These are phyloP conservation scores for Rosa multiflora DNA, from an alignment of 306 rosid genomes.

Conservation along the genomic window DNA sequence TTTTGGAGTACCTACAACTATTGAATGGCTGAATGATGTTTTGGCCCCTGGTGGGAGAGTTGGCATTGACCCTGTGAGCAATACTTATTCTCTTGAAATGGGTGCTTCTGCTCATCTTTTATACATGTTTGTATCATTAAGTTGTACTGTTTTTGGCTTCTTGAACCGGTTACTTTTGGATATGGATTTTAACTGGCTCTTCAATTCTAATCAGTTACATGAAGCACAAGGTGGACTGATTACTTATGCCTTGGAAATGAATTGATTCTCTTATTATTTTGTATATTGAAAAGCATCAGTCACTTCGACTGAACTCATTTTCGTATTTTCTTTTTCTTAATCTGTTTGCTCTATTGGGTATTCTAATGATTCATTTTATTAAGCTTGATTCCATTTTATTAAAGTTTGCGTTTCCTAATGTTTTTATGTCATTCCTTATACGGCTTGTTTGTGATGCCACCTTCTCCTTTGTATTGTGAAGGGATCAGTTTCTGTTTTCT, in stretches of 20 bases:
- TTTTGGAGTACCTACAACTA: conserved; percentile 72
- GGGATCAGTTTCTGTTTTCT: conserved; percentile 99
- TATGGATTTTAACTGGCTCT: background rate
- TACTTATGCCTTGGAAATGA: background rate
- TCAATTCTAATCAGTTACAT: background rate
- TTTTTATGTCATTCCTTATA: conserved; percentile 10
- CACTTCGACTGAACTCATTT: background rate
- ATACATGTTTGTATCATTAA: conserved; percentile 11
- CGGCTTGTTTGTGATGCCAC: conserved; percentile 48
- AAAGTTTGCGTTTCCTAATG: background rate
- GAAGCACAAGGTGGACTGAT: background rate
- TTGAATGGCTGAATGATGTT: conserved; percentile 89
- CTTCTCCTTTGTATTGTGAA: conserved; percentile 59
- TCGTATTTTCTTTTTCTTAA: background rate
- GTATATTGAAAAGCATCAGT: background rate
- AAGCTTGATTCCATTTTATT: background rate
- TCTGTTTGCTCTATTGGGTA: background rate
- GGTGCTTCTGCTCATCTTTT: background rate
- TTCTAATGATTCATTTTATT: background rate
- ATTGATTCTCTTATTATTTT: background rate
- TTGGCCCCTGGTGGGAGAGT: conserved; percentile 86
- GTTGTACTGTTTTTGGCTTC: background rate
- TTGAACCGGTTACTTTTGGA: background rate
- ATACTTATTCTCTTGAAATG: conserved; percentile 26
- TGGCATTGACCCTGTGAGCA: conserved; percentile 96